phyloP scores from a whole-genome alignment of 345 rosid genomes.

The Salix dunnii region DNA sequence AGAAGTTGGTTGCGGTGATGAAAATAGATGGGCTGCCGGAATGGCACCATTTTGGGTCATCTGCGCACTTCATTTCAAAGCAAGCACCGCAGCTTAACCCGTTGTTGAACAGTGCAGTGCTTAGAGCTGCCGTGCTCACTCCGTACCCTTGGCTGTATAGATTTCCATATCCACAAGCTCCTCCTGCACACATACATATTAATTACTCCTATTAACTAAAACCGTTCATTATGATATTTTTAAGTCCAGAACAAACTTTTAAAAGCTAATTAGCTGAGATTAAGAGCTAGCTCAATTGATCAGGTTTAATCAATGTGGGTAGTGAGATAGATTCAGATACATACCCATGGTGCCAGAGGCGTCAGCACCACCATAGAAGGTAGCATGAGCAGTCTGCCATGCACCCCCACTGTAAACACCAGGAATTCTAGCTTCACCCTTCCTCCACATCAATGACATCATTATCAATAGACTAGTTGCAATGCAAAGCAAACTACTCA shows the following conservation, averaged over 20 bases:
- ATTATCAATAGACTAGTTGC: neutral
- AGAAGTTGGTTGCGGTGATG: conserved; percentile 72
- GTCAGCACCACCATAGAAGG: conserved; percentile 33
- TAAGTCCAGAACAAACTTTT: neutral
- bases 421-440: conserved; percentile 27
- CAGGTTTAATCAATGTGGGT: neutral
- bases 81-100: conserved; percentile 67
- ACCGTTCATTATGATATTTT: neutral
- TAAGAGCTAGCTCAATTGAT: neutral
- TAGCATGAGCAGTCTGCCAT: conserved; percentile 36
- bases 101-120: conserved; percentile 62
- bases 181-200: conserved; percentile 37
- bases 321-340: neutral
- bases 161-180: conserved; percentile 82
- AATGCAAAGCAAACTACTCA: neutral
- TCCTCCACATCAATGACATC: conserved; percentile 6
- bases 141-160: conserved; percentile 64
- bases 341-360: conserved; percentile 41
- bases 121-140: conserved; percentile 58
- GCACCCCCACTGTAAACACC: conserved; percentile 26
- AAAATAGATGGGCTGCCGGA: conserved; percentile 51
- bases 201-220: neutral
- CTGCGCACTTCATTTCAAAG: conserved; percentile 54
- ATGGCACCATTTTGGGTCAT: conserved; percentile 64
- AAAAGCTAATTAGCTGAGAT: neutral